phyloP scores from a whole-genome alignment of 352 stramenopile species.

The Hyaloperonospora arabidopsidis region DNA sequence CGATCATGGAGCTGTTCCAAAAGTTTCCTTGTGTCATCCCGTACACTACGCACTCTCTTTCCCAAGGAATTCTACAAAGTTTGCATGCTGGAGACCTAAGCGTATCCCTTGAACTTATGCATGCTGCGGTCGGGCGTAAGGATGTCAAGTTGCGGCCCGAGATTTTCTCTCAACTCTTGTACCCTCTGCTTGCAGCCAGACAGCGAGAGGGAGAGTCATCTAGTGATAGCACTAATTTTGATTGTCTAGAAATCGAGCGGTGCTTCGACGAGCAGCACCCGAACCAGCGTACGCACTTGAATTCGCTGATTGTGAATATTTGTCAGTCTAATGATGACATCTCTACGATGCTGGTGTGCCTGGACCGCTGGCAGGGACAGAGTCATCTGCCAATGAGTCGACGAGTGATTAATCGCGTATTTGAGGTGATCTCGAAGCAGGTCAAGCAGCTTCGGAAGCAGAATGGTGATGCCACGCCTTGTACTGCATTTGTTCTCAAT shows the following conservation, averaged over 20 bases:
- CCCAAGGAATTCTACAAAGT: constrained; percentile 40
- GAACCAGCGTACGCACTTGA: constrained; percentile 30
- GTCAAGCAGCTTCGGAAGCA: constrained; percentile 32
- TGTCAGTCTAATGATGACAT: constrained; percentile 61
- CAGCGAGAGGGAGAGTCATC: constrained; percentile 21
- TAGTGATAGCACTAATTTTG: constrained; percentile 33
- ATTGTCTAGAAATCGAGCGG: constrained; percentile 45
- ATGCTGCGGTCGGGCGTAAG: constrained; percentile 32
- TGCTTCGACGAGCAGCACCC: constrained; percentile 51
- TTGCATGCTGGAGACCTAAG: constrained; percentile 40
- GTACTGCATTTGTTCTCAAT: constrained; percentile 32
- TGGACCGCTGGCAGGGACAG: constrained; percentile 56
- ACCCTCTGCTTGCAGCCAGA: constrained; percentile 41
- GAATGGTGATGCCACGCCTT: constrained; percentile 4
- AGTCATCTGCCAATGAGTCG: constrained; percentile 36
- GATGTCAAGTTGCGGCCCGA: constrained; percentile 40
- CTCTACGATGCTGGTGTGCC: constrained; percentile 43
- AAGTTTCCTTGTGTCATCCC: constrained; percentile 52
- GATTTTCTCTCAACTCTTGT: constrained; percentile 59
- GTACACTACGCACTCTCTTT: constrained; percentile 40
- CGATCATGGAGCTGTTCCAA: constrained; percentile 45
- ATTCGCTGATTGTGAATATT: constrained; percentile 57
- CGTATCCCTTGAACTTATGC: constrained; percentile 41
- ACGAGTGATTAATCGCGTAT: constrained; percentile 40
- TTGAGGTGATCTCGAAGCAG: constrained; percentile 53